Conservation (phyloP, 169 alveolate genomes). For the Cystoisospora suis region DNA sequence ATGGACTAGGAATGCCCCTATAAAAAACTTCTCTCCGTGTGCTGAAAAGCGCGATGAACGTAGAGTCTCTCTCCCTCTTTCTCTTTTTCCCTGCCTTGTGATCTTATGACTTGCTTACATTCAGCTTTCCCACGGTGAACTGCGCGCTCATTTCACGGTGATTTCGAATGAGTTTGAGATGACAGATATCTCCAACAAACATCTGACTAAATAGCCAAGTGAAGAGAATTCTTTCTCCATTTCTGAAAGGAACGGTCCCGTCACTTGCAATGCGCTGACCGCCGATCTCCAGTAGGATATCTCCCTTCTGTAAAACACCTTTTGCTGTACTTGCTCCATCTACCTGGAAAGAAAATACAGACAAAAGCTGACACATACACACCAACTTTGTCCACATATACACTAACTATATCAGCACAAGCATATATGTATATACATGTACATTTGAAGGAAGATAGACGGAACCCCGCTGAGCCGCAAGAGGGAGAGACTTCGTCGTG, state of each 20-base stretch:
- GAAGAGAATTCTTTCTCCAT: conserved; percentile 66
- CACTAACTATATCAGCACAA: neutral
- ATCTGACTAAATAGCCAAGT: conserved; percentile 60
- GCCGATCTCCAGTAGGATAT: conserved; percentile 50
- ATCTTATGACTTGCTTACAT: conserved; percentile 31
- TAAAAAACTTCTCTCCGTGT: no score
- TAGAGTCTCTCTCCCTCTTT: no score
- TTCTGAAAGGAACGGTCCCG: conserved; percentile 66
- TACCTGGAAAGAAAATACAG: conserved; percentile 13
- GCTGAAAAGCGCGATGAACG: no score
- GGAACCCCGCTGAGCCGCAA: no score
- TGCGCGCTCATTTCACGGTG: neutral
- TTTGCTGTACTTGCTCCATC: conserved; percentile 62
- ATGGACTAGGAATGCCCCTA: no score
- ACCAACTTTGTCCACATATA: neutral
- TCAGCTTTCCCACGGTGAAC: conserved; percentile 42
- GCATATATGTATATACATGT: neutral
- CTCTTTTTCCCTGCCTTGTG: no score
- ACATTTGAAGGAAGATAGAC: neutral
- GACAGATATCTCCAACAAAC: conserved; percentile 62
- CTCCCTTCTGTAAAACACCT: conserved; percentile 61
- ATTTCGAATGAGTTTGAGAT: conserved; percentile 21
- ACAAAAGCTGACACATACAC: neutral
- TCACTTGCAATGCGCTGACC: conserved; percentile 63
- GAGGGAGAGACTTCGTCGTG: no score